These are phyloP conservation scores for Lasiodiplodia sp. DNA, from an alignment of 2,329 filamentous ascomycete genomes.

Conservation along the genomic window DNA sequence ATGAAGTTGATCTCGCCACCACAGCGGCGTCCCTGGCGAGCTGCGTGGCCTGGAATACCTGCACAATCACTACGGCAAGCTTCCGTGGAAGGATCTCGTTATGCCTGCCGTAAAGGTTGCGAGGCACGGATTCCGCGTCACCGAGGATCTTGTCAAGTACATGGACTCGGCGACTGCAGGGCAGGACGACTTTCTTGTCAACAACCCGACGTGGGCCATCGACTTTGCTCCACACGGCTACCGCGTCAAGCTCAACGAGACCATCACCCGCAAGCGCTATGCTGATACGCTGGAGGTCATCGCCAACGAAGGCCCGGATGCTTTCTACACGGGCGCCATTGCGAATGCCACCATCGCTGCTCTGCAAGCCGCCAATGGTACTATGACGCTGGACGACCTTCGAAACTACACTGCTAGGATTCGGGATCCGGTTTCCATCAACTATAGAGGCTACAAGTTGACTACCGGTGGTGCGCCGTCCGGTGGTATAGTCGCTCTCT, in stretches of 20 bases:
- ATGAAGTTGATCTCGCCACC: constrained; percentile 21
- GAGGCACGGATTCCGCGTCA: constrained; percentile 64
- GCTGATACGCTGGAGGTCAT: constrained; percentile 81
- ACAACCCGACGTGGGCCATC: constrained; percentile 80
- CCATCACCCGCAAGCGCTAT: constrained; percentile 80
- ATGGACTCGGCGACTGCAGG: constrained; percentile 64
- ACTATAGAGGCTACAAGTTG: constrained; percentile 71
- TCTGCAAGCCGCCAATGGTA: constrained; percentile 75
- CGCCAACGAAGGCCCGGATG: constrained; percentile 73
- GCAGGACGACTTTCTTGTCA: constrained; percentile 70
- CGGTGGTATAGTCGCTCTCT: constrained; percentile 77
- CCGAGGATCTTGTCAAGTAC: constrained; percentile 75
- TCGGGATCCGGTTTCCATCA: constrained; percentile 64
- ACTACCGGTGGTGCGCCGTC: constrained; percentile 76
- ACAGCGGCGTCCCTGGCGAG: constrained; percentile 73
- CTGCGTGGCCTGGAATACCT: constrained; percentile 80
- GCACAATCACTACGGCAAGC: constrained; percentile 72
- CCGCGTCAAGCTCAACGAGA: constrained; percentile 74
- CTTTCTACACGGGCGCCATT: constrained; percentile 76
- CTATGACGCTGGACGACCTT: constrained; percentile 82
- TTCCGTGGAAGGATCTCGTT: constrained; percentile 68
- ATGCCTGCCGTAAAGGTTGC: constrained; percentile 78
- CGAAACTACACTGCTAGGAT: constrained; percentile 73
- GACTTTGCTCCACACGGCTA: constrained; percentile 89
- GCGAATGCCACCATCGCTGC: constrained; percentile 76